A percentile compares a stretch with the other conserved stretches of the same genome.
phyloP scores from a whole-genome alignment of 1,284 basidiomycete species.

The Takashimella tepidaria region DNA sequence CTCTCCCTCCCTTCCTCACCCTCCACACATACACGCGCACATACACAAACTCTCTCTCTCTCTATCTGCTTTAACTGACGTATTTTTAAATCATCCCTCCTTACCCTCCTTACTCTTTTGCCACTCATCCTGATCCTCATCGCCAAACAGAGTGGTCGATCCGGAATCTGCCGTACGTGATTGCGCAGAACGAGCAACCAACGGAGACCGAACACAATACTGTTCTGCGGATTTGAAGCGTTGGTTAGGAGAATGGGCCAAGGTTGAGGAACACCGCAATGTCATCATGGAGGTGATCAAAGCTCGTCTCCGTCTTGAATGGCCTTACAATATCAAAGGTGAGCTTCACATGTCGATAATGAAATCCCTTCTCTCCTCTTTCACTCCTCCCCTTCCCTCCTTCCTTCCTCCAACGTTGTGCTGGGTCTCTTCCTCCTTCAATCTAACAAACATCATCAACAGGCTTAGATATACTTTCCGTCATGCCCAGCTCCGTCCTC shows the following conservation, averaged over 20 bases:
- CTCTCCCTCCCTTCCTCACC: background rate
- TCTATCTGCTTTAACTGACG: constrained; percentile 5
- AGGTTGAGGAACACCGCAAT: constrained; percentile 30
- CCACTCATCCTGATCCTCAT: no score
- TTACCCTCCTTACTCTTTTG: background rate
- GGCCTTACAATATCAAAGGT: constrained; percentile 44
- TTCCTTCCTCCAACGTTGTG: no score
- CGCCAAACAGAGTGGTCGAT: constrained; percentile 13
- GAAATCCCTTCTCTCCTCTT: background rate
- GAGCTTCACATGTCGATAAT: no score
- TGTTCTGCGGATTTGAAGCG: constrained; percentile 7
- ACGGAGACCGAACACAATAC: constrained; percentile 6
- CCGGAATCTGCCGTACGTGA: constrained; percentile 28
- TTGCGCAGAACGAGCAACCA: constrained; percentile 25
- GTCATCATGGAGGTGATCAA: constrained; percentile 36
- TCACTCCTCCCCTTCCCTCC: no score
- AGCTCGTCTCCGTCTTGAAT: constrained; percentile 30
- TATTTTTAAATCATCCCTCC: no score
- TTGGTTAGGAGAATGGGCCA: constrained; percentile 22
- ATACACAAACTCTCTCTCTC: no score
- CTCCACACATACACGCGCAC: no score
- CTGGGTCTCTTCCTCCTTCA: no score
- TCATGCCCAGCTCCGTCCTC: constrained; percentile 23
- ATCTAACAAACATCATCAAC: background rate
- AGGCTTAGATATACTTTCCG: constrained; percentile 27